These are phyloP conservation scores for Botrytis elliptica DNA, from an alignment of 2,329 filamentous ascomycete species.

Conservation along the genomic window DNA sequence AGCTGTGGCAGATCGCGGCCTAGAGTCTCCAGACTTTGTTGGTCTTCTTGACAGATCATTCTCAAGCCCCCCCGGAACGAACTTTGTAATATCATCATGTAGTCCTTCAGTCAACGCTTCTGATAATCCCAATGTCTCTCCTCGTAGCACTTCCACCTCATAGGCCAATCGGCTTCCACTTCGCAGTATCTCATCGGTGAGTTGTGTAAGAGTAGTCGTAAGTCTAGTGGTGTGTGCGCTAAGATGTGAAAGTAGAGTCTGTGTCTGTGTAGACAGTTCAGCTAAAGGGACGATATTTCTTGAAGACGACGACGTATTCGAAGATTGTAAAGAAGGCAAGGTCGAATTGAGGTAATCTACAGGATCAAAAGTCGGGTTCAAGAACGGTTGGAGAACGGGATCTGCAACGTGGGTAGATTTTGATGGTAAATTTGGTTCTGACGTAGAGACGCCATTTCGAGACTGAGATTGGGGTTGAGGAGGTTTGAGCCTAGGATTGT, in stretches of 20 bases:
- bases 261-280: slow-evolving; percentile 78
- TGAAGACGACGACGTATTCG: slow-evolving; percentile 30
- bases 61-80: slow-evolving; percentile 56
- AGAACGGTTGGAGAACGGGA: slow-evolving; percentile 70
- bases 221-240: slow-evolving; percentile 84
- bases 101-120: slow-evolving; percentile 75
- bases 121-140: slow-evolving; percentile 77
- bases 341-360: slow-evolving; percentile 80
- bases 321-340: slow-evolving; percentile 63
- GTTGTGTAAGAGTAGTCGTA: slow-evolving; percentile 75
- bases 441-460: slow-evolving; percentile 20
- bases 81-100: slow-evolving; percentile 68
- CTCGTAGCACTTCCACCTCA: slow-evolving; percentile 89
- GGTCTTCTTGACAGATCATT: slow-evolving; percentile 30
- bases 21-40: slow-evolving; percentile 33
- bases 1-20: slow-evolving; percentile 32
- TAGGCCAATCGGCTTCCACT: slow-evolving; percentile 87
- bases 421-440: slow-evolving; percentile 25
- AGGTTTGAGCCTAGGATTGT: slow-evolving; percentile 25
- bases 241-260: slow-evolving; percentile 81
- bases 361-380: slow-evolving; percentile 75
- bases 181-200: slow-evolving; percentile 92
- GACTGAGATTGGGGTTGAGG: slow-evolving; percentile 12
- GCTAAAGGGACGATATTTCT: slow-evolving; percentile 56
- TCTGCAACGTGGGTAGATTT: slow-evolving; percentile 66